A percentile compares a stretch with the other conserved stretches of the same genome.
Evolutionary conservation across 257 asterid genomes (phyloP).

Genomic region (Solanum microdontum): DNA sequence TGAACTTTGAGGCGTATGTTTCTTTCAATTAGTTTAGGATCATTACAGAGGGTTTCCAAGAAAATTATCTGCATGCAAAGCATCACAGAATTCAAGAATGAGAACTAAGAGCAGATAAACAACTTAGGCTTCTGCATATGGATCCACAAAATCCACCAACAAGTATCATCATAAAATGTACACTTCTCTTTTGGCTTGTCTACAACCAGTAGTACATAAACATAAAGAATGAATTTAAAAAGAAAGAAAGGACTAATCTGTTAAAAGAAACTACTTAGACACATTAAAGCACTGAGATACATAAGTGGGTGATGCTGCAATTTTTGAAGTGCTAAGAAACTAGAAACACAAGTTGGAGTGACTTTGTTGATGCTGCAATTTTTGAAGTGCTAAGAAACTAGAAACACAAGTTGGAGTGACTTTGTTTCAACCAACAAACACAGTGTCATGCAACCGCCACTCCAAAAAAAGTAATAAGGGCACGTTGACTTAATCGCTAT

Average conservation of each 20-base stretch:
- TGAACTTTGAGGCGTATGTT: slow-evolving; percentile 99
- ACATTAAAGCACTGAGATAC: not conserved
- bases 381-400: not conserved
- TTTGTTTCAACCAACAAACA: not conserved
- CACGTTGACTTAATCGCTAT: not conserved
- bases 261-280: not conserved
- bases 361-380: not conserved
- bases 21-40: slow-evolving; percentile 76
- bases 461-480: not conserved
- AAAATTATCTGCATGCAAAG: slow-evolving; percentile 63
- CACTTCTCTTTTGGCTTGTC: not conserved
- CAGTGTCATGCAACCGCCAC: not conserved
- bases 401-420: not conserved
- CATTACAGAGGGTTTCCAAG: slow-evolving; percentile 89
- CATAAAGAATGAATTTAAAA: not conserved
- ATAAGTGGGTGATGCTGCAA: not conserved
- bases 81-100: slow-evolving; percentile 1
- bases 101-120: not conserved
- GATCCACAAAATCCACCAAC: not conserved
- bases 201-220: not conserved
- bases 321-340: not conserved
- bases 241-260: not conserved
- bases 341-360: not conserved
- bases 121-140: not conserved
- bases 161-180: not conserved